Evolutionary conservation across 192 early-diverging fungal genomes (phyloP).

Genomic region (Cladochytrium replicatum): DNA sequence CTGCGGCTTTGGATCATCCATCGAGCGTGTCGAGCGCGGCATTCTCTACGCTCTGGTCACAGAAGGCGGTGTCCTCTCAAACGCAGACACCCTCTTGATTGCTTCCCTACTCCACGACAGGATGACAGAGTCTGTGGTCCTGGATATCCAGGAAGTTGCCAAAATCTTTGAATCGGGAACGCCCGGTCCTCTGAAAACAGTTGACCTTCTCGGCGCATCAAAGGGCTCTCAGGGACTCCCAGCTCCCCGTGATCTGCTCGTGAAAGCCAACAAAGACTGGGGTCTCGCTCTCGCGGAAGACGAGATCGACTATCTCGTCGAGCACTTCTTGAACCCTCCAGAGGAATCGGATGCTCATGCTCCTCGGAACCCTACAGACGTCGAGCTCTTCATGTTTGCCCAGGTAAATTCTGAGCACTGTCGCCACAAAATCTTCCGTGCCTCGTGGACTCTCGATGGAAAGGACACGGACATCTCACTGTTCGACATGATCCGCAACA

Average conservation of each 20-base stretch:
- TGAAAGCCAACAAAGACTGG: slow-evolving; percentile 73
- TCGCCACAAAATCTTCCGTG: slow-evolving; percentile 99
- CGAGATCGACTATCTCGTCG: slow-evolving; percentile 91
- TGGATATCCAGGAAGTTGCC: slow-evolving; percentile 49
- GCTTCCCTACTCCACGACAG: slow-evolving; percentile 67
- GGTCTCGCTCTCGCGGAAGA: slow-evolving; percentile 93
- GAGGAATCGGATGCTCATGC: slow-evolving; percentile 25
- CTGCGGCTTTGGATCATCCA: slow-evolving; percentile 66
- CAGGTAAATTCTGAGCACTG: slow-evolving; percentile 99
- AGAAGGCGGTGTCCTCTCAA: slow-evolving; percentile 3
- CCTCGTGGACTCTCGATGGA: slow-evolving; percentile 96
- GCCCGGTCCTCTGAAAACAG: slow-evolving; percentile 51
- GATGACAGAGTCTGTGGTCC: slow-evolving; percentile 84
- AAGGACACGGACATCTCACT: slow-evolving; percentile 66
- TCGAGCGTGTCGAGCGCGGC: slow-evolving; percentile 86
- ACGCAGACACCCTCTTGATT: slow-evolving; percentile 17
- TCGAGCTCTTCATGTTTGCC: slow-evolving; percentile 99
- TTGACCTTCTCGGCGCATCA: slow-evolving; percentile 41
- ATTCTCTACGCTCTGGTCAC: slow-evolving; percentile 56
- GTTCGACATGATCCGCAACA: slow-evolving; percentile 95
- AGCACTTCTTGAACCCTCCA: slow-evolving; percentile 54
- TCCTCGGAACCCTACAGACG: slow-evolving; percentile 92
- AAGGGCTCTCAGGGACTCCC: slow-evolving; percentile 13
- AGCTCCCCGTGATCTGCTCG: slow-evolving; percentile 54
- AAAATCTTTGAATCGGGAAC: slow-evolving; percentile 56